Base-by-base conservation (phyloP, 2,329 filamentous ascomycete genomes). In the Apiospora arundinis region DNA sequence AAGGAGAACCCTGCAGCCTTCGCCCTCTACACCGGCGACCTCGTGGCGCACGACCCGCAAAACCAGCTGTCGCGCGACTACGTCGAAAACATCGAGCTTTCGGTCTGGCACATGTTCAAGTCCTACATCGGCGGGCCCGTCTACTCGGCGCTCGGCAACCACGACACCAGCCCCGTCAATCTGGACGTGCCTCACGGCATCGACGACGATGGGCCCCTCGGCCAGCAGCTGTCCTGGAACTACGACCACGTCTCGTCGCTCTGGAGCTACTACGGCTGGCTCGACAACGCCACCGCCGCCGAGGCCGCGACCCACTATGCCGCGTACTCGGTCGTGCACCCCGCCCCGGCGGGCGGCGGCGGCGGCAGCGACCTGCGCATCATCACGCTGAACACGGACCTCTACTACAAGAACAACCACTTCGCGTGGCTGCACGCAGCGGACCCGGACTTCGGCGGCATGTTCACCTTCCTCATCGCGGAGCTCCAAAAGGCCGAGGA, bases 141-240 rank as follows among this genome's bases (percentile, higher is more conserved):
- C 4, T 90, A 89, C 72, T 79, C 85, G 0, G 87, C 86, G 0
- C 82, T 90, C 1, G 88, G 89, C 1, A 90, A 90, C 73, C 88
- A 90, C 71, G 88, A 90, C 75, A 85, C 83, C 14, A 87, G 83
- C 71, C 88, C 88, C 1, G 83, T 85, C 70, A 86, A 85, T 28
- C 85, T 88, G 37, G 85, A 88, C 74, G 82, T 84, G 8, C 86
- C 88, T 2, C 85, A 89, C 73, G 85, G 78, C 42, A 79, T 90
- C 11, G 87, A 87, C 11, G 60, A 71, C n/a, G 70, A 76, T 48
- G 87, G 86, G 0, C 81, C 82, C 0, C 79, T 90, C 0, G 86
- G 87, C 1, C 78, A 85, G 72, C 88, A 90, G 74, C 85, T 87
- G 73, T 87, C 84, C 69, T 90, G 88, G 88, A 89, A 89, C 74